A percentile compares a stretch with the other conserved stretches of the same genome.
Evolutionary conservation across 352 stramenopile genomes (phyloP).

Genomic region (Pythium periplocum): DNA sequence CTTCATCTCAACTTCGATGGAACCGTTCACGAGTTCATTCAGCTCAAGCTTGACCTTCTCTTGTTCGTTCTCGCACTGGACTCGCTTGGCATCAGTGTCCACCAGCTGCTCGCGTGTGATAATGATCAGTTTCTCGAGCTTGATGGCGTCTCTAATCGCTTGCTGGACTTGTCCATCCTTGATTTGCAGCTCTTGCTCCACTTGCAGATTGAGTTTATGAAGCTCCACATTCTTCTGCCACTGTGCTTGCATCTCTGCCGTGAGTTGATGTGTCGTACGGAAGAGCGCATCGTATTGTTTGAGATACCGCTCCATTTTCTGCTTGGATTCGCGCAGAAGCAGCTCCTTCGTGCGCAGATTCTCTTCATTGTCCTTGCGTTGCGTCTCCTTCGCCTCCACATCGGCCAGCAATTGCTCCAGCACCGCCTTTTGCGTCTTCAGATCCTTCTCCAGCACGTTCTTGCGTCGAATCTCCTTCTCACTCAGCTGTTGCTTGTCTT

Average conservation of each 20-base stretch:
- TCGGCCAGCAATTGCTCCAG: slow-evolving; percentile 48
- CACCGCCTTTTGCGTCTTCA: slow-evolving; percentile 63
- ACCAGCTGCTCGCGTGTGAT: slow-evolving; percentile 71
- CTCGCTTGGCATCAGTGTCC: slow-evolving; percentile 54
- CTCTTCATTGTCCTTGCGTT: slow-evolving; percentile 56
- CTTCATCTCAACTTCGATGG: slow-evolving; percentile 56
- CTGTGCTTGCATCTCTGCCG: slow-evolving; percentile 73
- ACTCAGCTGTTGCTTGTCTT: slow-evolving; percentile 54
- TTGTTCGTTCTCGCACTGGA: slow-evolving; percentile 55
- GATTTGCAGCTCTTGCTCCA: slow-evolving; percentile 46
- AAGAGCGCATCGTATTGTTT: slow-evolving; percentile 85
- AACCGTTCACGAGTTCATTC: slow-evolving; percentile 60
- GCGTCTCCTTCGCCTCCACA: slow-evolving; percentile 29
- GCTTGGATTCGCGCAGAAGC: slow-evolving; percentile 69
- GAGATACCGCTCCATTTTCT: slow-evolving; percentile 87
- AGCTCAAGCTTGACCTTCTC: slow-evolving; percentile 57
- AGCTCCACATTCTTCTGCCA: slow-evolving; percentile 83
- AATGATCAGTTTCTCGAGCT: slow-evolving; percentile 73
- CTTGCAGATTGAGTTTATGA: slow-evolving; percentile 66
- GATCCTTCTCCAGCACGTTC: slow-evolving; percentile 54
- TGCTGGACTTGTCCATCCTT: slow-evolving; percentile 52
- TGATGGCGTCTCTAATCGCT: slow-evolving; percentile 47
- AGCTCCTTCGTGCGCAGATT: slow-evolving; percentile 65
- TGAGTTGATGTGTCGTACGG: slow-evolving; percentile 67
- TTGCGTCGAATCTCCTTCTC: slow-evolving; percentile 67